phyloP scores from a whole-genome alignment of 306 rosid genomes.

The Medicago arabica region DNA sequence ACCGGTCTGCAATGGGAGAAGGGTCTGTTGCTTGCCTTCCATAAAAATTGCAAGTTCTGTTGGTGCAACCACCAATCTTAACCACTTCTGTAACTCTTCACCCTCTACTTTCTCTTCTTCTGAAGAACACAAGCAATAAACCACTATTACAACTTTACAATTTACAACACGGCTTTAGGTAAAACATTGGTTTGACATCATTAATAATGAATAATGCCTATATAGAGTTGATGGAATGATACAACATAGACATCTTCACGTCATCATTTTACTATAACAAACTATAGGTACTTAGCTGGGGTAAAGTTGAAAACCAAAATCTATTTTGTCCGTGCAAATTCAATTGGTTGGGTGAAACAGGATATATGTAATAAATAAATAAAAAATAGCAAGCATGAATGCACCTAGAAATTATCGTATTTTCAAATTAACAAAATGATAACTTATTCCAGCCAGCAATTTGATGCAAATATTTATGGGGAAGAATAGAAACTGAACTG shows the following conservation, averaged over 20 bases:
- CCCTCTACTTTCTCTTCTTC: conserved; percentile 98
- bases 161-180: conserved; percentile 12
- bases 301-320: conserved; percentile 22
- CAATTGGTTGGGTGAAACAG: not conserved
- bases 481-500: not conserved
- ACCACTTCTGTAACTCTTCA: conserved; percentile 88
- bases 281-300: not conserved
- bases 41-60: conserved; percentile 75
- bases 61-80: conserved; percentile 94
- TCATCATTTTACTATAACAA: conserved; percentile 6
- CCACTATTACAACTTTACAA: conserved; percentile 48
- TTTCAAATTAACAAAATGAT: conserved; percentile 9
- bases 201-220: not conserved
- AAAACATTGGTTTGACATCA: conserved; percentile 23
- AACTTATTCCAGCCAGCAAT: not conserved
- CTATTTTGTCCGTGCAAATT: not conserved
- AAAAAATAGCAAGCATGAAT: not conserved
- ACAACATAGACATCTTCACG: conserved; percentile 9
- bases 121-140: conserved; percentile 54
- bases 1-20: conserved; percentile 63
- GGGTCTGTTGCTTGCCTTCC: conserved; percentile 71
- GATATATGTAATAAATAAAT: not conserved
- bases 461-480: not conserved
- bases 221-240: conserved; percentile 3
- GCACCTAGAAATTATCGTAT: not conserved